Base-by-base conservation (phyloP, 2,329 filamentous ascomycete genomes). In the Monilinia fructigena region DNA sequence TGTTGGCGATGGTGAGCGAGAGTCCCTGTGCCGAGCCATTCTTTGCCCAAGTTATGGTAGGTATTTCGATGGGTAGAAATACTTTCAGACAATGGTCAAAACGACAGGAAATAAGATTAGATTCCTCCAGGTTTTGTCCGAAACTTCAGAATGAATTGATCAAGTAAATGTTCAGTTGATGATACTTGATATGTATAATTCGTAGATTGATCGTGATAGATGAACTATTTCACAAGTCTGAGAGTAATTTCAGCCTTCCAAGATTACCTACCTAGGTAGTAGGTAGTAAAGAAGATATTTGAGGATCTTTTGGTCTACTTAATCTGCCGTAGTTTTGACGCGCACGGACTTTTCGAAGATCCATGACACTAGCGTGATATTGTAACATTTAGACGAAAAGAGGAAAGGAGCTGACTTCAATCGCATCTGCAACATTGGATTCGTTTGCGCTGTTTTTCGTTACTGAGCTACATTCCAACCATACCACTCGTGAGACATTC, bases 1-100 rank as follows among this genome's bases (percentile, higher is more conserved):
- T 93, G 89, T 88, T 89, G 90, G 90, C 88, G 89, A 92, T 91
- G 91, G 91, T 93, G 91, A 94, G 90, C 91, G 84, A 82, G 82
- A 82, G 79, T 85, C 83, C 82, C 82, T 83, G 79, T 82, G 82
- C 79, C 83, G 82, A 82, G 82, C 82, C 83, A 85, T 85, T 78
- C 75, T 80, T 80, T 72, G 79, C 78, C 72, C 72, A 70, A 73
- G 64, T 72, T 66, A 72, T 70, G 74, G 60, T 66, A 70, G 74
- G 60, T 66, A 66, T 68, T 66, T 68, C 67, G 55, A 63, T 60
- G 67, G 67, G 73, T 71, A 81, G 78, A 82, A 81, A 79, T 82
- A 82, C 78, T 77, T 78, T 73, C 72, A 75, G 71, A 69, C 69
- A 67, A 68, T 28, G 65, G 66, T 68, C 55, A 47, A 65, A 62